Conservation (phyloP, 2,329 filamentous ascomycete species). For the Diatrype stigma region DNA sequence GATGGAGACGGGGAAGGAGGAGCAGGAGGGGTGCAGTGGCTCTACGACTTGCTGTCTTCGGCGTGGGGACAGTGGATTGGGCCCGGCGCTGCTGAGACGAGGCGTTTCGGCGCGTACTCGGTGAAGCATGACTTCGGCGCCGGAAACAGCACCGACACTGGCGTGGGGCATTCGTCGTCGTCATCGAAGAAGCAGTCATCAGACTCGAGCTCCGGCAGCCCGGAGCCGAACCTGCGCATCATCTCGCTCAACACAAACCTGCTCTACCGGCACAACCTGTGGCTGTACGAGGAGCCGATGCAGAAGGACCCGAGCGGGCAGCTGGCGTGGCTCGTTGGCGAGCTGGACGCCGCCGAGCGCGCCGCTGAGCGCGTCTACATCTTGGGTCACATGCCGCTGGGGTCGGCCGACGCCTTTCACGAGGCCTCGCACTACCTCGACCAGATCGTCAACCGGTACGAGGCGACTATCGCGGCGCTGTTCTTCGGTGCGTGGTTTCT, state of each 20-base stretch:
- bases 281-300: conserved; percentile 47
- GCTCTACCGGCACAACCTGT: conserved; percentile 56
- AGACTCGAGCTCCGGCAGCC: too few relatives aligned
- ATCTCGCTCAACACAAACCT: conserved; percentile 59
- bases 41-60: conserved; percentile 44
- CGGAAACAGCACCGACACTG: conserved; percentile 12
- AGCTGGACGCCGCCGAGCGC: conserved; percentile 50
- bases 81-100: conserved; percentile 27
- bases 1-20: conserved; percentile 29
- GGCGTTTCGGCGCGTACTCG: conserved; percentile 46
- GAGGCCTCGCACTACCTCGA: conserved; percentile 50
- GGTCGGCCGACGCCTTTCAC: conserved; percentile 46
- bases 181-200: too few relatives aligned
- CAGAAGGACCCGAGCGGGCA: conserved; percentile 47
- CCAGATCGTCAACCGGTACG: conserved; percentile 50
- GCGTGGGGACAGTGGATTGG: conserved; percentile 48
- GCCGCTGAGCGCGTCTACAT: conserved; percentile 51
- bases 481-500: conserved; percentile 41
- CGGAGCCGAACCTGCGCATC: conserved; percentile 48
- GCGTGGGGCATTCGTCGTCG: conserved; percentile 6
- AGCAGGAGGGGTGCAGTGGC: conserved; percentile 38
- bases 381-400: conserved; percentile 54
- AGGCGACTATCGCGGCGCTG: conserved; percentile 48
- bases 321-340: conserved; percentile 48
- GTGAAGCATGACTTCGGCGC: conserved; percentile 34